Evolutionary conservation across 306 rosid species (phyloP).

Genomic region (Erythrophleum fordii): DNA sequence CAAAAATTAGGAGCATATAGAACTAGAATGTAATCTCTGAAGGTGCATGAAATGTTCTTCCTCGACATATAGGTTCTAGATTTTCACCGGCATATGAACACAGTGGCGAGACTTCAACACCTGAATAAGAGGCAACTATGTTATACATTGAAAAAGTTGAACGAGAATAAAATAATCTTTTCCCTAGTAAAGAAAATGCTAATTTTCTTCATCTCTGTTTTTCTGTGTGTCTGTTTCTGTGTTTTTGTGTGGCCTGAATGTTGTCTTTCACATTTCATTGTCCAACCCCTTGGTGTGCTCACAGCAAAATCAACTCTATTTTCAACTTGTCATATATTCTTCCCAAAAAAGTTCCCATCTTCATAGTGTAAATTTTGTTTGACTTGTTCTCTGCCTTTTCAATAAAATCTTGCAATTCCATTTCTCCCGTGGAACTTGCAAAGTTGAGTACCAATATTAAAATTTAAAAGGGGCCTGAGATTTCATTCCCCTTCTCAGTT

Average conservation of each 20-base stretch:
- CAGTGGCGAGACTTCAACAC: conserved; percentile 95
- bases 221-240: neutral
- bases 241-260: neutral
- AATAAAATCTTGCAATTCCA: neutral
- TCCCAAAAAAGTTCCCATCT: neutral
- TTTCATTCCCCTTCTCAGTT: conserved; percentile 8
- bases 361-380: neutral
- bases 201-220: neutral
- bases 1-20: conserved; percentile 25
- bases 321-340: neutral
- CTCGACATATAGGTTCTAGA: conserved; percentile 93
- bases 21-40: conserved; percentile 89
- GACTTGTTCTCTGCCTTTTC: neutral
- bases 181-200: neutral
- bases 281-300: neutral
- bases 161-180: neutral
- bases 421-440: neutral
- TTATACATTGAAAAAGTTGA: conserved; percentile 26
- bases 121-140: conserved; percentile 49
- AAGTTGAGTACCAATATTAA: neutral
- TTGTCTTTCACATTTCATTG: neutral
- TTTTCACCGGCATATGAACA: conserved; percentile 97
- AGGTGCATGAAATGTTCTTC: conserved; percentile 98
- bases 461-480: neutral
- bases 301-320: neutral